Percentiles rank a stretch among this genome's conserved stretches.
phyloP scores from a whole-genome alignment of 495 filamentous ascomycete species.

The Podospora anserina region DNA sequence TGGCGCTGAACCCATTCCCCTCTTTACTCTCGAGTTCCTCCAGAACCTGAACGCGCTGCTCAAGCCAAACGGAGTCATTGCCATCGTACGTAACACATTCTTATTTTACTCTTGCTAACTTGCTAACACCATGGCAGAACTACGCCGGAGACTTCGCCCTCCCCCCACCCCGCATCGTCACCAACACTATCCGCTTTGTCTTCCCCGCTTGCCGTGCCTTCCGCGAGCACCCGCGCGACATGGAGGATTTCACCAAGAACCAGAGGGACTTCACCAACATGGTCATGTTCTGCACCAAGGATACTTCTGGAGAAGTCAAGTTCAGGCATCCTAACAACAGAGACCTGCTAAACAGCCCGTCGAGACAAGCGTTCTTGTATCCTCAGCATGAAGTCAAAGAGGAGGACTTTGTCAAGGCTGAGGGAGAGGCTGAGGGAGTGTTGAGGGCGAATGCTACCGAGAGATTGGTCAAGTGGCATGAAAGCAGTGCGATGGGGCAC shows the following conservation, averaged over 20 bases:
- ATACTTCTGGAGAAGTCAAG: constrained; percentile 36
- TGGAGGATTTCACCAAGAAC: constrained; percentile 38
- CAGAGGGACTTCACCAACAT: constrained; percentile 83
- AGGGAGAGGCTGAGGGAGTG: constrained; percentile 39
- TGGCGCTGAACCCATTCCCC: constrained; percentile 79
- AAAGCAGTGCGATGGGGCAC: constrained; percentile 72
- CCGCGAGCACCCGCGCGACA: constrained; percentile 63
- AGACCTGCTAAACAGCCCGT: constrained; percentile 70
- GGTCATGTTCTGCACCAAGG: constrained; percentile 69
- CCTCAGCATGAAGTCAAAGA: constrained; percentile 71
- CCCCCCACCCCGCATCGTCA: constrained; percentile 64
- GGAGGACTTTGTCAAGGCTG: constrained; percentile 36
- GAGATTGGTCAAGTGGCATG: constrained; percentile 65
- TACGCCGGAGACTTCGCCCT: constrained; percentile 89
- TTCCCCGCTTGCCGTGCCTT: constrained; percentile 82
- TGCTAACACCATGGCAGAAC: constrained; percentile 55
- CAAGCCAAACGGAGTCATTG: constrained; percentile 75
- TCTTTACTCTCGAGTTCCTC: constrained; percentile 87
- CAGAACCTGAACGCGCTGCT: constrained; percentile 63
- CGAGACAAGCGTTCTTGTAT: constrained; percentile 63
- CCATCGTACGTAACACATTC: constrained; percentile 62
- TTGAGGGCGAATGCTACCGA: constrained; percentile 56
- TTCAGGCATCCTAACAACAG: constrained; percentile 65
- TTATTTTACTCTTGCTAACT: background rate
- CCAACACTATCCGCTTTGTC: constrained; percentile 66